Evolutionary conservation across 257 asterid species (phyloP).

Genomic region (Plantago ovata): DNA sequence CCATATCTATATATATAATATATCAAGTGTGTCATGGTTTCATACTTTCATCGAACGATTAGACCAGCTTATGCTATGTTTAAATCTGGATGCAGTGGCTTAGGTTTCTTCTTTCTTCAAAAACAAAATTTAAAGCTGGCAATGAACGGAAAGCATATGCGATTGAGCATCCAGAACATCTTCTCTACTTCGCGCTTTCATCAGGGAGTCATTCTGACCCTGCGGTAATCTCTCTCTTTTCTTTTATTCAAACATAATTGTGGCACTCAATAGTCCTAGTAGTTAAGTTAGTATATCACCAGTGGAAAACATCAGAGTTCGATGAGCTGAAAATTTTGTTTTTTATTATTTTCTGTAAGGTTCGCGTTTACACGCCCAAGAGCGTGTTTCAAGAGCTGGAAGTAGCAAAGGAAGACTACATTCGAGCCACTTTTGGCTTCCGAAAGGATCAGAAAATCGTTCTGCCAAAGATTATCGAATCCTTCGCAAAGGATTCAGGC

Average conservation of each 20-base stretch:
- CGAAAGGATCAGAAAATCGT: slow-evolving; percentile 52
- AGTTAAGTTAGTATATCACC: neutral
- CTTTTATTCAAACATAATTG: neutral
- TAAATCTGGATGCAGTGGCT: slow-evolving; percentile 49
- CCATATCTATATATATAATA: no score
- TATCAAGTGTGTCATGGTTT: no score
- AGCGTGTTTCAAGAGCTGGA: slow-evolving; percentile 52
- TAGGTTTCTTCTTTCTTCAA: slow-evolving; percentile 48
- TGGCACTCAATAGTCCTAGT: neutral
- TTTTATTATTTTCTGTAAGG: slow-evolving; percentile 23
- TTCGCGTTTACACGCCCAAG: slow-evolving; percentile 50
- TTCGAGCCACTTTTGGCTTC: slow-evolving; percentile 51
- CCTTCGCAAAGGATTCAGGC: slow-evolving; percentile 48
- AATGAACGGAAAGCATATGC: slow-evolving; percentile 53
- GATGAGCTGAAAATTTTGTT: neutral
- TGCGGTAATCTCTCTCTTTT: slow-evolving; percentile 31
- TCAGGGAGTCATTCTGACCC: slow-evolving; percentile 69
- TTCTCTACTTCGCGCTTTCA: slow-evolving; percentile 55
- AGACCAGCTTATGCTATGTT: neutral
- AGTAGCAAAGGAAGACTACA: slow-evolving; percentile 55
- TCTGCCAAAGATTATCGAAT: slow-evolving; percentile 45
- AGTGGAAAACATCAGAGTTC: no score
- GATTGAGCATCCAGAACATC: slow-evolving; percentile 53
- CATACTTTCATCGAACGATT: neutral
- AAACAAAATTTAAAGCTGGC: slow-evolving; percentile 46